phyloP scores from a whole-genome alignment of 345 rosid genomes.

The Arabidopsis suecica region DNA sequence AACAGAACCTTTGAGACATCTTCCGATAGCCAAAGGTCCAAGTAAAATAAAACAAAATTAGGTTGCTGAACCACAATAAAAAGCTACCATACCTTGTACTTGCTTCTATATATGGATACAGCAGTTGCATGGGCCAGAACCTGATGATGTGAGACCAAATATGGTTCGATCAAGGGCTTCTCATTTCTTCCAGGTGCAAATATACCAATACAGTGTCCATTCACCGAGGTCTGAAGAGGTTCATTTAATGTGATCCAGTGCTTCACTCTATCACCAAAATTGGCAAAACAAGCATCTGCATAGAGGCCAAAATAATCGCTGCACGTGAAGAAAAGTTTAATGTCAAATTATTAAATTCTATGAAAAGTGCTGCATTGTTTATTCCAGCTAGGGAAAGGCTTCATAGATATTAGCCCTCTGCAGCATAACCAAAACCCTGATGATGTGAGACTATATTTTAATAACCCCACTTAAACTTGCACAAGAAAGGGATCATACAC shows the following conservation, averaged over 20 bases:
- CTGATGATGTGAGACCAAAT: constrained; percentile 78
- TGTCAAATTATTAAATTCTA: constrained; percentile 24
- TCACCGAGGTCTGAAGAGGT: constrained; percentile 63
- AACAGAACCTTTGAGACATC: neutral
- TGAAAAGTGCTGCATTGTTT: neutral
- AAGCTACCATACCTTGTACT: constrained; percentile 63
- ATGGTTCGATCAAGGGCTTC: constrained; percentile 70
- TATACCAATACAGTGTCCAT: constrained; percentile 63
- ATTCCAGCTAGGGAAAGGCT: neutral
- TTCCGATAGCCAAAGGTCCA: neutral
- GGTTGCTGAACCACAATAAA: constrained; percentile 1
- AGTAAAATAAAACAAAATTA: neutral
- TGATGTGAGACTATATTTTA: neutral
- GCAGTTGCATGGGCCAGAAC: constrained; percentile 84
- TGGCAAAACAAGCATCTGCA: constrained; percentile 75
- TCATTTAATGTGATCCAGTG: constrained; percentile 88
- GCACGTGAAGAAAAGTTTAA: constrained; percentile 42
- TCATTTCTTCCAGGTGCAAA: constrained; percentile 79
- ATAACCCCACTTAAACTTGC: neutral
- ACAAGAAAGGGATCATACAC: constrained; percentile 18
- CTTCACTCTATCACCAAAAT: constrained; percentile 88
- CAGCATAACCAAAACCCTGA: neutral
- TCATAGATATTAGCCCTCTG: constrained; percentile 8
- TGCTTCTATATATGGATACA: constrained; percentile 65
- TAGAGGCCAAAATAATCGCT: constrained; percentile 77